phyloP scores from a whole-genome alignment of 768 basidiomycete species.

The Tylopilus sp. region DNA sequence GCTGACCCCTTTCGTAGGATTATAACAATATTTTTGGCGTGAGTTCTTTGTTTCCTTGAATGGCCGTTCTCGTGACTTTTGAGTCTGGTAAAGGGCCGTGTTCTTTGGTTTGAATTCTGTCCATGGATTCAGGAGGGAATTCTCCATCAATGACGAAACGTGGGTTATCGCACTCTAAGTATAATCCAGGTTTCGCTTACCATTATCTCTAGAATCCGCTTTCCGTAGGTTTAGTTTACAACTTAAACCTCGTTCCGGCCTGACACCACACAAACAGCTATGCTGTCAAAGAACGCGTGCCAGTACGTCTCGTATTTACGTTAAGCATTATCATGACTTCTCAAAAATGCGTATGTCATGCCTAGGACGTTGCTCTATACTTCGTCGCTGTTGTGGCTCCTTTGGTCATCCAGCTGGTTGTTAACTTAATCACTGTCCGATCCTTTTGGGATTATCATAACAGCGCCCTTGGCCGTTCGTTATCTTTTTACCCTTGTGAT shows the following conservation, averaged over 20 bases:
- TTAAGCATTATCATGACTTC: background rate
- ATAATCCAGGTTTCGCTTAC: constrained; percentile 11
- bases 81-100: constrained; percentile 39
- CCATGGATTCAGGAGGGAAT: constrained; percentile 70
- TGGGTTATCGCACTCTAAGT: constrained; percentile 26
- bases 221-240: constrained; percentile 19
- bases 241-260: background rate
- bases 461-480: constrained; percentile 46
- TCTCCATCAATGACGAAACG: constrained; percentile 77
- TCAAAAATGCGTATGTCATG: background rate
- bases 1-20: constrained; percentile 43
- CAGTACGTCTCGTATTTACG: constrained; percentile 42
- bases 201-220: constrained; percentile 16
- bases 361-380: constrained; percentile 47
- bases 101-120: constrained; percentile 66
- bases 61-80: background rate
- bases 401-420: constrained; percentile 58
- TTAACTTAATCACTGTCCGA: constrained; percentile 72
- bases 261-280: constrained; percentile 40
- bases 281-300: constrained; percentile 74
- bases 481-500: constrained; percentile 26
- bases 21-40: constrained; percentile 66
- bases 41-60: constrained; percentile 21
- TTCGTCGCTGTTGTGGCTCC: constrained; percentile 64
- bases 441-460: constrained; percentile 90